These are phyloP conservation scores for Scleroderma citrinum DNA, from an alignment of 768 basidiomycete species.

Conservation along the genomic window DNA sequence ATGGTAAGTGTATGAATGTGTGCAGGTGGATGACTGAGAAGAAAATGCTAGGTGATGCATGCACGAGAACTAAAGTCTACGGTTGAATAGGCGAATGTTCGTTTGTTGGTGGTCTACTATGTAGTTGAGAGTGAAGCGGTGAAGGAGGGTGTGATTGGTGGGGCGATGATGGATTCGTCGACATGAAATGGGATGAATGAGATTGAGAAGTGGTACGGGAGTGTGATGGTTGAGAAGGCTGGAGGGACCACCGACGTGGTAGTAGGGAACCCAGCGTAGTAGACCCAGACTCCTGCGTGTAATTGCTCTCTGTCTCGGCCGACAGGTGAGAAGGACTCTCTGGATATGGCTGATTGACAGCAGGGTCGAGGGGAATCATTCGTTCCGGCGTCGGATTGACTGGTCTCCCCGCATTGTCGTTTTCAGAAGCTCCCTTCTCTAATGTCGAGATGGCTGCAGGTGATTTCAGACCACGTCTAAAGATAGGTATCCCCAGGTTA, in stretches of 20 bases:
- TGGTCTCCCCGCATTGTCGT: conserved; percentile 30
- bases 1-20: too few relatives aligned
- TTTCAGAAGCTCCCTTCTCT: conserved; percentile 25
- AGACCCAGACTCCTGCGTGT: conserved; percentile 30
- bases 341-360: conserved; percentile 40
- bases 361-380: conserved; percentile 35
- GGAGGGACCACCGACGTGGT: conserved; percentile 29
- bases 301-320: conserved; percentile 19
- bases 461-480: conserved; percentile 11
- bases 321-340: conserved; percentile 26
- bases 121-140: conserved; percentile 21
- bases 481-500: conserved; percentile 38
- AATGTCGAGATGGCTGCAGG: conserved; percentile 14
- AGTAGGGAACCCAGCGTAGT: conserved; percentile 31
- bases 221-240: conserved; percentile 22
- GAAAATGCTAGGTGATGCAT: too few relatives aligned
- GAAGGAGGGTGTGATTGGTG: conserved; percentile 28
- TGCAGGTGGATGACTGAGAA: too few relatives aligned
- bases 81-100: conserved; percentile 6
- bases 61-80: too few relatives aligned
- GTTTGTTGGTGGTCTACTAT: conserved; percentile 29
- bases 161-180: conserved; percentile 24
- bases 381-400: conserved; percentile 51
- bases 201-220: conserved; percentile 22
- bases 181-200: conserved; percentile 5